Evolutionary conservation across 2,329 filamentous ascomycete genomes (phyloP).

Genomic region (Ophiostoma australiae): DNA sequence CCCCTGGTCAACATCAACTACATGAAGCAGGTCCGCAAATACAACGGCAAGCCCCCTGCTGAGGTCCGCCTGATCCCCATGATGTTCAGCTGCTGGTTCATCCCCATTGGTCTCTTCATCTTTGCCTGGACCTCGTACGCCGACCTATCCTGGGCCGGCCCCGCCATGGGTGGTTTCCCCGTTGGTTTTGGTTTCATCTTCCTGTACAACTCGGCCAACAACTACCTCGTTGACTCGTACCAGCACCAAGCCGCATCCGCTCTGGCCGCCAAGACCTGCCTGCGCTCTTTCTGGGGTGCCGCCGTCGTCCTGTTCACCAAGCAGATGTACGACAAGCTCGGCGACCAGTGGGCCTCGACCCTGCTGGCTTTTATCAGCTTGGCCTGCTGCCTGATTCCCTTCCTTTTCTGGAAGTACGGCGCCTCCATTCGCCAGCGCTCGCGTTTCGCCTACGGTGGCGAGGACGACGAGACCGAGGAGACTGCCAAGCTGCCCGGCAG

Average conservation of each 20-base stretch:
- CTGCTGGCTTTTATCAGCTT: conserved; percentile 70
- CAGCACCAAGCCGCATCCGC: conserved; percentile 73
- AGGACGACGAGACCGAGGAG: conserved; percentile 43
- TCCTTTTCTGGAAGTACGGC: conserved; percentile 73
- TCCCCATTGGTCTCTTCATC: conserved; percentile 51
- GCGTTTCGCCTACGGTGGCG: conserved; percentile 65
- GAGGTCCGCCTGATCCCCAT: conserved; percentile 77
- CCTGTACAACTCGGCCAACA: conserved; percentile 73
- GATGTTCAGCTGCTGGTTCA: conserved; percentile 72
- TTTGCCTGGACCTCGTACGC: conserved; percentile 59
- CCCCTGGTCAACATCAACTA: conserved; percentile 80
- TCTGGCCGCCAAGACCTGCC: conserved; percentile 74
- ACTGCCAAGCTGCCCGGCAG: conserved; percentile 1
- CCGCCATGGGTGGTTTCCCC: conserved; percentile 63
- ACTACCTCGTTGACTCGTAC: conserved; percentile 63
- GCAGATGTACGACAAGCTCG: conserved; percentile 71
- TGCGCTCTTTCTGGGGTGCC: conserved; percentile 77
- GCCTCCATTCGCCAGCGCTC: conserved; percentile 59
- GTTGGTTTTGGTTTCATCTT: conserved; percentile 81
- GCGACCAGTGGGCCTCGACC: conserved; percentile 69
- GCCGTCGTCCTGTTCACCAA: conserved; percentile 71
- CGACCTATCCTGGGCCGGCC: conserved; percentile 63
- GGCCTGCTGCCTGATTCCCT: conserved; percentile 77
- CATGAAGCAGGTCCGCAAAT: conserved; percentile 54
- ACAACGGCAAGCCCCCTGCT: conserved; percentile 69